phyloP scores from a whole-genome alignment of 179 eudicot species.

The Beta macrorhiza region DNA sequence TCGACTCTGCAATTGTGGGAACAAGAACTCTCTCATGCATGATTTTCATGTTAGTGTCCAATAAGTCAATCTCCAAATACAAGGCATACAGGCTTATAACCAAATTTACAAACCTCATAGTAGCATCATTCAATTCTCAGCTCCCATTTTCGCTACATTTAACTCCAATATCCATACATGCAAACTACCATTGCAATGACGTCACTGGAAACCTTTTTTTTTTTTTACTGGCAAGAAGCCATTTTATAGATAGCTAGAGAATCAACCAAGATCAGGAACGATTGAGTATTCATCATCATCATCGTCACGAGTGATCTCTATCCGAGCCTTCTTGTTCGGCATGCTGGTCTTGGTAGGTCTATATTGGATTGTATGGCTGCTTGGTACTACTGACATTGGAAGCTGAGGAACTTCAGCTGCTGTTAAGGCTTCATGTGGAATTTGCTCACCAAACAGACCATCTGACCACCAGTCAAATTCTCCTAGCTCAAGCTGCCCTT shows the following conservation, averaged over 20 bases:
- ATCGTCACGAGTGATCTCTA: conserved; percentile 44
- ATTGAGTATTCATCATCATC: conserved; percentile 75
- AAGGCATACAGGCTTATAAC: conserved; percentile 3
- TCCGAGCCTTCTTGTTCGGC: conserved; percentile 69
- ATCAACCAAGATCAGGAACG: conserved; percentile 93
- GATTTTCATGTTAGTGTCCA: not conserved
- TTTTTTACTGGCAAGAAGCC: conserved; percentile 8
- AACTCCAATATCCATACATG: not conserved
- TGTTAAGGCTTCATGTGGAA: conserved; percentile 44
- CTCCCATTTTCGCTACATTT: conserved; percentile 9
- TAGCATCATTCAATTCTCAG: conserved; percentile 10
- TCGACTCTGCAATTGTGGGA: not conserved
- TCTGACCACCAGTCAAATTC: conserved; percentile 81
- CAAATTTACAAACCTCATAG: conserved; percentile 15
- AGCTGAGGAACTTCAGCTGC: conserved; percentile 97
- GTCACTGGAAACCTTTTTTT: not conserved
- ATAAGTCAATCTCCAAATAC: not conserved
- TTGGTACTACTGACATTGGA: conserved; percentile 45
- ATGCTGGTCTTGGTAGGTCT: conserved; percentile 43
- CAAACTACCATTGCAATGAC: not conserved
- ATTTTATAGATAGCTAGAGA: not conserved
- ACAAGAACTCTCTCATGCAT: not conserved
- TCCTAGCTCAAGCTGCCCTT: conserved; percentile 56
- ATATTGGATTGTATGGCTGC: conserved; percentile 36
- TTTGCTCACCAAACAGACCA: conserved; percentile 60